Conservation (phyloP, 257 asterid genomes). For the Leptodermis oblonga region DNA sequence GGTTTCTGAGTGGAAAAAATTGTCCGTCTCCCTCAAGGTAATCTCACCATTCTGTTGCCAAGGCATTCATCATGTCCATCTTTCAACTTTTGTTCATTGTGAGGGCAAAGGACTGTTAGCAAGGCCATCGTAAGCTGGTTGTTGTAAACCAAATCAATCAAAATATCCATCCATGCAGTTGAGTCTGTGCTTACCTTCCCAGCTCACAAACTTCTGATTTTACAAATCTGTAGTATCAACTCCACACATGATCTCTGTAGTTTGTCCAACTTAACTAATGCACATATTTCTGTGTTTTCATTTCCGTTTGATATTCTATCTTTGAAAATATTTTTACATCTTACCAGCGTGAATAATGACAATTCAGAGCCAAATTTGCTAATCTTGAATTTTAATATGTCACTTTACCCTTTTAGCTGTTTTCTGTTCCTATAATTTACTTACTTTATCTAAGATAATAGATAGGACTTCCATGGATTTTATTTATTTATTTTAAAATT, state of each 20-base stretch:
- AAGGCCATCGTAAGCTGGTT: background rate
- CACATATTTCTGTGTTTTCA: background rate
- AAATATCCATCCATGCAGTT: background rate
- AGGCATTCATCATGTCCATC: background rate
- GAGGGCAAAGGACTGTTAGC: background rate
- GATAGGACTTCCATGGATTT: no score
- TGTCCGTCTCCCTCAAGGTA: constrained; percentile 74
- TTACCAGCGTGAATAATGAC: no score
- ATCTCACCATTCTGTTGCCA: constrained; percentile 10
- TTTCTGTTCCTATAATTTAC: no score
- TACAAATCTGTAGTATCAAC: background rate
- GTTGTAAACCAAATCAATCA: constrained; percentile 6
- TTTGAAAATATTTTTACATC: no score
- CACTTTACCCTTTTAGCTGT: no score
- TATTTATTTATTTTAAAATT: no score
- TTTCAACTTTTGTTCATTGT: background rate
- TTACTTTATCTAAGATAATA: no score
- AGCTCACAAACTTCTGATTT: background rate
- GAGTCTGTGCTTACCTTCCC: background rate
- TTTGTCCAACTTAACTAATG: background rate
- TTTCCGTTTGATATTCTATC: no score
- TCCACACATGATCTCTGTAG: background rate
- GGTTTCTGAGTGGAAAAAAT: constrained; percentile 68
- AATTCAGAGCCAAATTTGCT: no score
- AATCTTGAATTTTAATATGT: no score